Evolutionary conservation across 2,329 filamentous ascomycete genomes (phyloP), one percentile per base, ranked within the genome.

Genomic region (Colletotrichum sansevieriae): DNA sequence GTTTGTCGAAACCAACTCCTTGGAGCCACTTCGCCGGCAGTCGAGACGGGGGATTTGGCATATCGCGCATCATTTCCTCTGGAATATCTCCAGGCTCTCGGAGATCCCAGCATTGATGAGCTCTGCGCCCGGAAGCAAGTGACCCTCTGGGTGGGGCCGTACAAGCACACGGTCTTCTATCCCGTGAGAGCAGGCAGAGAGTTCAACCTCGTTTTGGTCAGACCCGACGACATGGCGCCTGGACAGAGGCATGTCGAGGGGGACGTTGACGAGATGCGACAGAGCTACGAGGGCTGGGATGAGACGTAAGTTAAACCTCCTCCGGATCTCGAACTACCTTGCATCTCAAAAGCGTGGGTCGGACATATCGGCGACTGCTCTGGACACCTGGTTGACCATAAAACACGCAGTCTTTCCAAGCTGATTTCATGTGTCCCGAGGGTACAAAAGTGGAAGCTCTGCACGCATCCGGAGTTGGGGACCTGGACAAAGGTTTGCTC

Each of bases 391-490:
- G 59, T 15, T 13, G 37, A 39, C 37, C 37, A 9, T n/a, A 51
- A 29, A 8, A 11, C 2, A 10, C 18, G 1, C 15, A 70, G 67
- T 10, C 44, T 70, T n/a, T 37, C 9, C 8, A 70, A 68, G 22
- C 39, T 70, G 12, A 43, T 70, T 2, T 68, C 63, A 6, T 37
- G 37, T 43, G 56, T 63, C 20, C 20, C 57, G 20, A 10, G 37
- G 7, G 67, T 70, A 3, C 58, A 67, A n/a, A 70, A 70, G 39
- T 70, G 67, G 67, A 68, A 55, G 49, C 51, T 62, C 3, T 57
- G 63, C 35, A 62, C 57, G 15, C 67, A 57, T 3, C 37, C 63
- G 0, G 39, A 49, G 22, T 15, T 70, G 13, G 29, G 55, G 13
- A 46, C 29, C 2, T 52, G 35, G 57, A 68, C 57, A 15, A 70